These are phyloP conservation scores for Rosa persica DNA, from an alignment of 306 rosid species.

Conservation along the genomic window DNA sequence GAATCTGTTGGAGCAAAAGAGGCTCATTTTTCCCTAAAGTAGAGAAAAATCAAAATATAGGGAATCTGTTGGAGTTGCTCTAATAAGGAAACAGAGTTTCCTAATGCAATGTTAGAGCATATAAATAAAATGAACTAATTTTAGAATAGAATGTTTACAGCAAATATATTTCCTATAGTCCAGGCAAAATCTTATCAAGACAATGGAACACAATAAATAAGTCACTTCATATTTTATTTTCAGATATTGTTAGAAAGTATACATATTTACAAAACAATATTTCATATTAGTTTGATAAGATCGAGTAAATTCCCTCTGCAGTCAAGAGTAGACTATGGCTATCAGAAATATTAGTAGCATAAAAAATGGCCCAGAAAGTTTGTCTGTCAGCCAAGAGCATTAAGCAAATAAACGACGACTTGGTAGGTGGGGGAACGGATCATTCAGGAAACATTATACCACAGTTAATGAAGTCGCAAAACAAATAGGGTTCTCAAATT, in stretches of 20 bases:
- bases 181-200: background rate
- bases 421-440: background rate
- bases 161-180: background rate
- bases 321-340: background rate
- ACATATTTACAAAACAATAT: background rate
- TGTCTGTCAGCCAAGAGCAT: background rate
- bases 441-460: background rate
- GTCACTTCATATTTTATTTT: background rate
- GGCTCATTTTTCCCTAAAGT: no score
- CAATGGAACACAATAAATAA: background rate
- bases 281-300: background rate
- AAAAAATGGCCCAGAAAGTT: background rate
- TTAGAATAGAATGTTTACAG: background rate
- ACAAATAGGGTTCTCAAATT: background rate
- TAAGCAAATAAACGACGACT: background rate
- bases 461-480: background rate
- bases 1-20: no score
- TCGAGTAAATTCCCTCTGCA: background rate
- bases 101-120: background rate
- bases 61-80: no score
- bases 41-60: no score
- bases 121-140: background rate
- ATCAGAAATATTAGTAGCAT: background rate
- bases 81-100: no score
- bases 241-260: background rate